Base-by-base conservation (phyloP, 2,329 filamentous ascomycete genomes). In the Phyllosticta capitalensis region DNA sequence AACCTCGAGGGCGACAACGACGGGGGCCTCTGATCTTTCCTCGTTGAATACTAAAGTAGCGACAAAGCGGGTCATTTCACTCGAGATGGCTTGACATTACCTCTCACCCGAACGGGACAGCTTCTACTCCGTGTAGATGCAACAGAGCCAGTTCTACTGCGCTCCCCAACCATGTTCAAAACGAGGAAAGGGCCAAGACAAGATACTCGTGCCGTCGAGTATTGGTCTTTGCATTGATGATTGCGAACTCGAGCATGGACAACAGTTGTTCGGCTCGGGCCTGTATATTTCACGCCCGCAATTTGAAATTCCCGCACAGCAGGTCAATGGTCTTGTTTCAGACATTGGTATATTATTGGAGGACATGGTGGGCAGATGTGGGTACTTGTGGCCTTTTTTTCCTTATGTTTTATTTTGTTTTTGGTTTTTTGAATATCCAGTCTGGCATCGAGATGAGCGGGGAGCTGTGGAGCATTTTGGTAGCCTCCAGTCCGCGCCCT, bases 1-100 rank as follows among this genome's bases (percentile, higher is more conserved):
- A 51, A 51, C 19, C 55, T 59, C 20, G 52, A 59, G 17, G 58
- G 58, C 38, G 38, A 45, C 38, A 45, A 45, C 14, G 38, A 45
- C 17, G 38, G 38, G 14, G 38, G 38, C 5, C 38, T 45, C 38
- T 45, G 38, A 45, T n/a, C 24, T 26, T 26, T 26, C 24, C 24
- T 26, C 24, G 24, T 4, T 26, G 24, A 26, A 4, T 7, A 26
- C 24, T 26, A 26, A 26, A 26, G 7, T 7, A 26, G 7, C 24
- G 24, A 26, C 24, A 26, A 26, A 26, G 24, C 7, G 24, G 24
- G 24, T 7, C 24, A 26, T 26, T 26, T 26, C 24, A 26, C 24
- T 26, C 3, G 24, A 26, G 24, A 26, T 26, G 24, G 24, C 24
- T 26, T 26, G 24, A 26, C 3, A 7, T 26, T 26, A 7, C 24